Conservation (phyloP, 306 rosid species). For the Sphenostylis stenocarpa region DNA sequence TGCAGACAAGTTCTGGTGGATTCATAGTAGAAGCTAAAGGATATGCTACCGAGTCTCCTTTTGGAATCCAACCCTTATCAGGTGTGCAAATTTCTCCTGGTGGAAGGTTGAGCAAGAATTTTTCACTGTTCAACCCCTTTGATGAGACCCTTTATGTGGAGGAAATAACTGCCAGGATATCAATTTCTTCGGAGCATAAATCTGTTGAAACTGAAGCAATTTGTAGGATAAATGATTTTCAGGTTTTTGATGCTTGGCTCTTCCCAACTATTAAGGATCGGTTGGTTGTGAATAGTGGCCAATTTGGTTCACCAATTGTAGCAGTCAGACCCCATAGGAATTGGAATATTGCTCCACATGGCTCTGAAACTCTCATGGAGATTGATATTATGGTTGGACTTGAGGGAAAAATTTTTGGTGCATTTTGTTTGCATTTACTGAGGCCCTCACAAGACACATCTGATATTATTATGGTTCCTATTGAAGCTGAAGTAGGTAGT, state of each 20-base stretch:
- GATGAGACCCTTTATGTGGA: conserved; percentile 73
- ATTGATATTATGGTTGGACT: conserved; percentile 60
- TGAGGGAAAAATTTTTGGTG: conserved; percentile 73
- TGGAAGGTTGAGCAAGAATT: conserved; percentile 74
- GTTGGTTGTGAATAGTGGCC: conserved; percentile 60
- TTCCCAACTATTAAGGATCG: conserved; percentile 60
- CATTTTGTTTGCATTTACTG: conserved; percentile 72
- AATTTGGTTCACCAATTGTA: conserved; percentile 56
- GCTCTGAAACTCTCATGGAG: conserved; percentile 67
- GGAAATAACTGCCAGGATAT: conserved; percentile 76
- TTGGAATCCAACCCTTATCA: conserved; percentile 65
- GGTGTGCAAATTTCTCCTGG: conserved; percentile 60
- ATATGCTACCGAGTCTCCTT: conserved; percentile 74
- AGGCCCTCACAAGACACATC: conserved; percentile 67
- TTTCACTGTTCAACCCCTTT: conserved; percentile 76
- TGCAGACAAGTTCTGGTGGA: conserved; percentile 93
- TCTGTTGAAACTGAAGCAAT: conserved; percentile 63
- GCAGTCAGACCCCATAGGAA: conserved; percentile 71
- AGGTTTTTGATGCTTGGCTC: conserved; percentile 45
- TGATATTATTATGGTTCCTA: conserved; percentile 75
- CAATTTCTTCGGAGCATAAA: conserved; percentile 61
- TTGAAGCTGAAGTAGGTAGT: conserved; percentile 68
- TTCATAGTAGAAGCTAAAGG: conserved; percentile 82
- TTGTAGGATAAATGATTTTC: conserved; percentile 59
- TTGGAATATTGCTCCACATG: conserved; percentile 83